Evolutionary conservation across 495 filamentous ascomycete species (phyloP).

Genomic region (Letharia lupina): DNA sequence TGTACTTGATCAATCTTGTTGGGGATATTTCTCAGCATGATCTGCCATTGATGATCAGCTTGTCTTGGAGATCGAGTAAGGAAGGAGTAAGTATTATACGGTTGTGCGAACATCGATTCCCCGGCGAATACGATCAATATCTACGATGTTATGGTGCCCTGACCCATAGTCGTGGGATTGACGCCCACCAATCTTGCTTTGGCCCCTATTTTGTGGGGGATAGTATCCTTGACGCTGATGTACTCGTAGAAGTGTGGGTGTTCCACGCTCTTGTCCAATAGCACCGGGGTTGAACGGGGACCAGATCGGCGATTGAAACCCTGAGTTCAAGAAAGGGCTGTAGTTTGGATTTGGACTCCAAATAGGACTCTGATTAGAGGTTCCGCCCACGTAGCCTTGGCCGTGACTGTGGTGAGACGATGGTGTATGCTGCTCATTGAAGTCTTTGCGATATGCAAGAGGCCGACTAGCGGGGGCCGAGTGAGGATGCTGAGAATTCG

Average conservation of each 20-base stretch:
- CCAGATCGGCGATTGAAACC: conserved; percentile 18
- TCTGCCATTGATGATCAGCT: conserved; percentile 42
- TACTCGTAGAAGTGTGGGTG: conserved; percentile 10
- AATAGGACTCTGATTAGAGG: conserved; percentile 12
- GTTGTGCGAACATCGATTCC: conserved; percentile 67
- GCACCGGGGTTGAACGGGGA: conserved; percentile 25
- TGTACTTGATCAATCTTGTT: conserved; percentile 74
- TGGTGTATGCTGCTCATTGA: conserved; percentile 14
- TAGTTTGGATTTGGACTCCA: conserved; percentile 16
- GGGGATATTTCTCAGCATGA: conserved; percentile 95
- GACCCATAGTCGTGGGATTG: conserved; percentile 21
- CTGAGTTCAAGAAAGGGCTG: conserved; percentile 10
- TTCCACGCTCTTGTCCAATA: conserved; percentile 29
- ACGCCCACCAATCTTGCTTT: conserved; percentile 19
- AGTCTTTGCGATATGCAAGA: conserved; percentile 16
- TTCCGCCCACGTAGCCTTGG: conserved; percentile 3
- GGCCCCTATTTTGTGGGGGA: conserved; percentile 13
- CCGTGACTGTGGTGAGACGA: conserved; percentile 12
- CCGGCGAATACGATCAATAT: conserved; percentile 53
- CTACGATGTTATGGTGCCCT: conserved; percentile 56
- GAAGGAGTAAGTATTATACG: conserved; percentile 38
- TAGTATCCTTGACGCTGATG: conserved; percentile 10
- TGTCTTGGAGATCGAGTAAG: neutral
- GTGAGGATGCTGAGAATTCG: conserved; percentile 7
- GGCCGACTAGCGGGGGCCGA: conserved; percentile 1